These are phyloP conservation scores for Tolypocladium paradoxum DNA, from an alignment of 2,329 filamentous ascomycete species.

Conservation along the genomic window DNA sequence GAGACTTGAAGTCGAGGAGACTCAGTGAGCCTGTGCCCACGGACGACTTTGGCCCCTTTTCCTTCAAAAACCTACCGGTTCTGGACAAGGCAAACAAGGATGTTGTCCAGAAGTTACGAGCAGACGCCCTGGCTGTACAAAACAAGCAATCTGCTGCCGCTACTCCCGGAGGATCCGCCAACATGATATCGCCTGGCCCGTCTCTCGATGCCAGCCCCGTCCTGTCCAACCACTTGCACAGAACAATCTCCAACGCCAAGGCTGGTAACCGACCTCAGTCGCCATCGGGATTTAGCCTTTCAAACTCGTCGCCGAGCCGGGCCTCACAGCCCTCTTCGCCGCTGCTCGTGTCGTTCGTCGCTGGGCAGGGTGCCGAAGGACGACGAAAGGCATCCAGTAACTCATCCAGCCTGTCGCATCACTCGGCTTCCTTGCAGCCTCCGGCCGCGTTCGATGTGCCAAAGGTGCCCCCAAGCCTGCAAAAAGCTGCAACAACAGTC, in stretches of 20 bases:
- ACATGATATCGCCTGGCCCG: conserved; percentile 49
- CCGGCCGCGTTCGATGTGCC: conserved; percentile 62
- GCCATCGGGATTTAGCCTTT: conserved; percentile 67
- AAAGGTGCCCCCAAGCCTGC: conserved; percentile 46
- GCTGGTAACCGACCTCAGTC: conserved; percentile 70
- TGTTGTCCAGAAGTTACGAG: conserved; percentile 89
- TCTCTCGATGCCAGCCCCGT: conserved; percentile 78
- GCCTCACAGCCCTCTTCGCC: conserved; percentile 60
- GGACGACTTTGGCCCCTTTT: conserved; percentile 93
- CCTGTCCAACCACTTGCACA: conserved; percentile 67
- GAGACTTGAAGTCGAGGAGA: conserved; percentile 76
- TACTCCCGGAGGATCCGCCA: conserved; percentile 32
- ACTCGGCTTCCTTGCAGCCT: conserved; percentile 62
- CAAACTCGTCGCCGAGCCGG: conserved; percentile 79
- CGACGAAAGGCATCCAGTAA: conserved; percentile 88
- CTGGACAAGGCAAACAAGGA: conserved; percentile 98
- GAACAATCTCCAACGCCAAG: conserved; percentile 75
- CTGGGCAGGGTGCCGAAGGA: conserved; percentile 65
- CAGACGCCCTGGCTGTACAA: conserved; percentile 69
- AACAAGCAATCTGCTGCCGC: conserved; percentile 35
- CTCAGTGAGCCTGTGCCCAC: conserved; percentile 80
- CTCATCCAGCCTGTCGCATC: conserved; percentile 72
- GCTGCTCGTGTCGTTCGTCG: conserved; percentile 91
- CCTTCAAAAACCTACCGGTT: conserved; percentile 94
- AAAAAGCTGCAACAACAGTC: conserved; percentile 47